Evolutionary conservation across 345 rosid species (phyloP).

Genomic region (Jatropha curcas): DNA sequence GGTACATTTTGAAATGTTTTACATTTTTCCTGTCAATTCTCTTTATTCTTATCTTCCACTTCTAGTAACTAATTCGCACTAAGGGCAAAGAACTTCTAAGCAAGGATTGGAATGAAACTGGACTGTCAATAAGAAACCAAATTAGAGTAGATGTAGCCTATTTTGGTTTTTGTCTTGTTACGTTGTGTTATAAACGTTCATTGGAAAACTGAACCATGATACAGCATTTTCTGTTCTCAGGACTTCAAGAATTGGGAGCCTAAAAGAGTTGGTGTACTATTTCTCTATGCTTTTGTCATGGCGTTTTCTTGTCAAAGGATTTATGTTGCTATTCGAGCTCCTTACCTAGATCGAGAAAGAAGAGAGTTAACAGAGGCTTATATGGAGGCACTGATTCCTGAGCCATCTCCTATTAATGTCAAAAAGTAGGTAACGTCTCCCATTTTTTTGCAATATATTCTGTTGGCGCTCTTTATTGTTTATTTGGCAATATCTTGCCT

Average conservation of each 20-base stretch:
- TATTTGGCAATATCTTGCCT: not conserved
- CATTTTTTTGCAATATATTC: slow-evolving; percentile 2
- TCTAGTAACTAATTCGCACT: no score
- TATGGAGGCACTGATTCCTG: slow-evolving; percentile 96
- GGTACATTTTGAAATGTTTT: not conserved
- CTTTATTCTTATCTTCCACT: not conserved
- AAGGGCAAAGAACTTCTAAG: no score
- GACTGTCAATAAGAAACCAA: not conserved
- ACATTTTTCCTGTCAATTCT: not conserved
- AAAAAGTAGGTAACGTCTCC: slow-evolving; percentile 51
- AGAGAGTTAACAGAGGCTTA: slow-evolving; percentile 79
- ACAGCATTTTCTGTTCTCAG: slow-evolving; percentile 46
- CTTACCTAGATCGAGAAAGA: slow-evolving; percentile 54
- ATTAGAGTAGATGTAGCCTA: not conserved
- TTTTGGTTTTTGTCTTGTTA: not conserved
- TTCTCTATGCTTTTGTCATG: slow-evolving; percentile 57
- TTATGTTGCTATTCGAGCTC: slow-evolving; percentile 67
- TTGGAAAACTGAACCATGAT: slow-evolving; percentile 4
- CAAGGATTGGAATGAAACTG: not conserved
- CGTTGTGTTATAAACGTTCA: not conserved
- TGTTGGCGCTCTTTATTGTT: not conserved
- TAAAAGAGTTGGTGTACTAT: slow-evolving; percentile 55
- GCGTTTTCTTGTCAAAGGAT: slow-evolving; percentile 62
- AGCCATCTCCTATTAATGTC: slow-evolving; percentile 76
- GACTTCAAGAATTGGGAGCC: slow-evolving; percentile 75